Evolutionary conservation across 805 yeast species (phyloP).

Genomic region (Ogataea trehaloabstinens): DNA sequence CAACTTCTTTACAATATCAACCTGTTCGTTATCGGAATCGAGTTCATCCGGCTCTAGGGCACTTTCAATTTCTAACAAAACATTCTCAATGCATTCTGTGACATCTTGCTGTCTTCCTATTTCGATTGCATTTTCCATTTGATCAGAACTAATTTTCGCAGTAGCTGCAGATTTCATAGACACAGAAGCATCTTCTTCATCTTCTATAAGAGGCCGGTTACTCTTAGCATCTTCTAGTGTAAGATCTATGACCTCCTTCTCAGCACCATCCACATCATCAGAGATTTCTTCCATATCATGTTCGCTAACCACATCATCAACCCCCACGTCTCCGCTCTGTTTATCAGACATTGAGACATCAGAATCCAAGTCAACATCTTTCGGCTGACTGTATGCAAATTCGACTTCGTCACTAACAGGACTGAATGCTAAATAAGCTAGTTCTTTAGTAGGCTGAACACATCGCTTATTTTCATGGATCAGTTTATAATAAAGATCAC

Average conservation of each 20-base stretch:
- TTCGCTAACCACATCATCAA: neutral
- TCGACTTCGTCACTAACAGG: conserved; percentile 68
- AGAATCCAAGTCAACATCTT: neutral
- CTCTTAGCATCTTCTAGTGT: conserved; percentile 1
- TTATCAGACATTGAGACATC: conserved; percentile 1
- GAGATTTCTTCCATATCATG: conserved; percentile 4
- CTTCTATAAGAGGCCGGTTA: too few species aligned
- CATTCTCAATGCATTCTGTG: conserved; percentile 95
- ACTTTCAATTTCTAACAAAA: conserved; percentile 84
- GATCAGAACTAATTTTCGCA: conserved; percentile 51
- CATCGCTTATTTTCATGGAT: conserved; percentile 59
- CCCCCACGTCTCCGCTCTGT: neutral
- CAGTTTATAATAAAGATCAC: conserved; percentile 68
- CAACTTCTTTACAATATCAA: conserved; percentile 72
- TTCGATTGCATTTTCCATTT: conserved; percentile 71
- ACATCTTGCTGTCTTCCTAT: conserved; percentile 95
- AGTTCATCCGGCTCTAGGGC: conserved; percentile 67
- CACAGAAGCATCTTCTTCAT: conserved; percentile 16
- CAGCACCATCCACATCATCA: conserved; percentile 8
- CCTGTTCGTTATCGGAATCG: conserved; percentile 77
- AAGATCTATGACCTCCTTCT: conserved; percentile 3
- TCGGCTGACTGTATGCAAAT: conserved; percentile 35
- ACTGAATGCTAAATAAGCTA: conserved; percentile 84
- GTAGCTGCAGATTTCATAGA: conserved; percentile 27
- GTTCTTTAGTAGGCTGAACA: conserved; percentile 77